Percentiles rank a stretch among this genome's conserved stretches.
These are phyloP conservation scores for Colletotrichum sp. DNA, from an alignment of 2,329 filamentous ascomycete genomes.

Conservation along the genomic window DNA sequence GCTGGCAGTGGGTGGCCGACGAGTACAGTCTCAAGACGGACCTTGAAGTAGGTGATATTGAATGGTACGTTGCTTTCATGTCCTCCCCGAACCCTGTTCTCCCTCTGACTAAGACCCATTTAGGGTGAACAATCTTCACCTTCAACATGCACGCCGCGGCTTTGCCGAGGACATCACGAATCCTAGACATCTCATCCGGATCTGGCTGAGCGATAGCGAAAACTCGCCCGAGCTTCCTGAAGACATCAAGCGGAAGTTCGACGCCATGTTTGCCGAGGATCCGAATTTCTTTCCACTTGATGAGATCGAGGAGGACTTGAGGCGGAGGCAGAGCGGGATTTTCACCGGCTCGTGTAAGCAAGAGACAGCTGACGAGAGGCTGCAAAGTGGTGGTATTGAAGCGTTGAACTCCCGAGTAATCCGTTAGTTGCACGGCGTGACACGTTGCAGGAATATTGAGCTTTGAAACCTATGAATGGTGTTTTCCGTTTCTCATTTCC, in stretches of 20 bases:
- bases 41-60: background rate
- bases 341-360: background rate
- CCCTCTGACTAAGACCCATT: background rate
- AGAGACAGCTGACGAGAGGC: background rate
- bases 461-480: background rate
- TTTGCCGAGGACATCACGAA: background rate
- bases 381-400: background rate
- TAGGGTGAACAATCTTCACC: background rate
- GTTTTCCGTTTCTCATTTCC: background rate
- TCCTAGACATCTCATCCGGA: background rate
- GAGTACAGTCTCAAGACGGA: background rate
- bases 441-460: background rate
- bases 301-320: background rate
- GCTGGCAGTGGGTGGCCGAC: background rate
- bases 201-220: background rate
- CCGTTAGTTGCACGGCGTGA: background rate
- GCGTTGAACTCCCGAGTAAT: background rate
- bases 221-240: background rate
- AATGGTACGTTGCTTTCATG: background rate
- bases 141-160: background rate
- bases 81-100: fast-evolving
- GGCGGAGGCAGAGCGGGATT: background rate
- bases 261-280: background rate
- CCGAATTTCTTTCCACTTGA: background rate
- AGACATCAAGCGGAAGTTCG: background rate